These are phyloP conservation scores for Erysiphe pulchra DNA, from an alignment of 2,329 filamentous ascomycete species.

Conservation along the genomic window DNA sequence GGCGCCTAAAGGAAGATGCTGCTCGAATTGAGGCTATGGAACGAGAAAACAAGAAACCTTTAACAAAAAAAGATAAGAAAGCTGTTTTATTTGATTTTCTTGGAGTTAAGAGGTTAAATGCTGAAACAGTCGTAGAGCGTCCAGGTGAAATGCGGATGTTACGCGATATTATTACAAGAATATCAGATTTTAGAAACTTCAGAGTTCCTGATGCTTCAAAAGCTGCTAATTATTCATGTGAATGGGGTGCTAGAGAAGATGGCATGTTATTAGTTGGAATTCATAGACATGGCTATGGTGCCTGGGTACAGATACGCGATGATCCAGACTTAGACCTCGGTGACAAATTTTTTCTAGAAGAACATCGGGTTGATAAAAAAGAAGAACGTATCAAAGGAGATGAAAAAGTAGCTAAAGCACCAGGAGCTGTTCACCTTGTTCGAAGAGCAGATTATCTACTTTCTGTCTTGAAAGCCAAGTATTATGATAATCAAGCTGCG, in stretches of 20 bases:
- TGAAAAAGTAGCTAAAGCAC: constrained; percentile 53
- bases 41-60: constrained; percentile 44
- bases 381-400: constrained; percentile 63
- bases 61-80: constrained; percentile 95
- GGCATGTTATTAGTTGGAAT: constrained; percentile 94
- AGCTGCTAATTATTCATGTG: constrained; percentile 67
- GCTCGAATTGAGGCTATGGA: constrained; percentile 36
- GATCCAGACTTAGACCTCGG: constrained; percentile 62
- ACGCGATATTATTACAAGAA: constrained; percentile 41
- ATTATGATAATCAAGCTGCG: constrained; percentile 48
- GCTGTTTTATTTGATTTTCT: constrained; percentile 87
- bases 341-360: constrained; percentile 89
- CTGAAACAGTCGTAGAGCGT: constrained; percentile 79
- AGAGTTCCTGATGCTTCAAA: constrained; percentile 81
- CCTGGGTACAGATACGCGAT: constrained; percentile 84
- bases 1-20: constrained; percentile 50
- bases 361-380: constrained; percentile 95
- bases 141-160: constrained; percentile 73
- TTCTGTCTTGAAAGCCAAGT: constrained; percentile 73
- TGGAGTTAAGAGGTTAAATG: constrained; percentile 83
- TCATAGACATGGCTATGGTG: constrained; percentile 77
- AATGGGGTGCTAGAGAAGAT: constrained; percentile 83
- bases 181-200: constrained; percentile 51
- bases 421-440: constrained; percentile 90
- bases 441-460: constrained; percentile 85